Base-by-base conservation (phyloP, 768 basidiomycete species). In the Chalciporus chontae region DNA sequence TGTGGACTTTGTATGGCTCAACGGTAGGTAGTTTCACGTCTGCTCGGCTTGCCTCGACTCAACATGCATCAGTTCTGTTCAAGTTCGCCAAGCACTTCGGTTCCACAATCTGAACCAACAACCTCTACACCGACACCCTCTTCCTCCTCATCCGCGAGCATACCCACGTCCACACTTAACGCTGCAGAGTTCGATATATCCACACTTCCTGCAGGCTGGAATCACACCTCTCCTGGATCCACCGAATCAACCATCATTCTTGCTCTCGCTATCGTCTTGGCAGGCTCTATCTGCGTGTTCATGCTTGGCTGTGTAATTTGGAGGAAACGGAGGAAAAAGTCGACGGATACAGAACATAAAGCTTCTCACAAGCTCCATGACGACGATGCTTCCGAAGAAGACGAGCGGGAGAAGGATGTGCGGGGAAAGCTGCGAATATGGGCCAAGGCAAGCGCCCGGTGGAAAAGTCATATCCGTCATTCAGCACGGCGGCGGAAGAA, bases 1-100 rank as follows among this genome's bases (percentile, higher is more conserved):
- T 62, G 23, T 88, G 83, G 69, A 78, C 81, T 11, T 67, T 87
- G 34, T 87, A 83, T 57, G 87, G 87, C n/a, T 83, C 81, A n/a
- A 79, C 82, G 13, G 71, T 84, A 34, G 78, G 84, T 60, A 52
- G 69, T 3, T 8, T 32, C 26, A 15, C 6, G 9, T 5, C 29
- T 9, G 23, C 38, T 6, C 34, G 3, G 21, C 43, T 31, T 9
- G 34, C 18, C 2, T 14, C 21, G 13, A 31, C 52, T 52, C 45
- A 51, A 29, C 45, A 2, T 17, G 3, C 7, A 8, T 23, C 36
- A 67, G 68, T 68, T 58, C 34, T 52, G 49, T 43, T 23, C 58
- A 3, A 44, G 24, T 15, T 45, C 54, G 8, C 14, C 51, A 13
- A 56, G 27, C 40, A 31, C 59, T 5, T 21, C 60, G 2, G 8